Evolutionary conservation across 2,329 filamentous ascomycete genomes (phyloP), one percentile per base, ranked within the genome.

Genomic region (Cladosporium austrohemisphaericum): DNA sequence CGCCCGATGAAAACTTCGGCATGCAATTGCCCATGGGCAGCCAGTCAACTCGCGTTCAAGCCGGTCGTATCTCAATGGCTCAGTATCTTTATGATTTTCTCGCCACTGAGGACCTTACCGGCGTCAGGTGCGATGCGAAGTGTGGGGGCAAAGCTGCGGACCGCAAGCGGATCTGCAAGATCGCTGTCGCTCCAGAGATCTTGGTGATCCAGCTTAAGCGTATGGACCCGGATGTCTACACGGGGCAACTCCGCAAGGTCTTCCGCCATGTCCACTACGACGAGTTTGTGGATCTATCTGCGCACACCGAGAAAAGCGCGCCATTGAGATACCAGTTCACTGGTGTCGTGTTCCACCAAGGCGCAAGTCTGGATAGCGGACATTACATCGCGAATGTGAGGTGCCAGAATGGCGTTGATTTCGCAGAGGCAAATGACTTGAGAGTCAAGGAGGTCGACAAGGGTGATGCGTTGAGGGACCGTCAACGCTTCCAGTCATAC

Each of bases 351-450:
- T 31, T 41, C 13, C 54, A 55, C n/a, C 11, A 5, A 1, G 54
- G 54, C 23, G 11, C 19, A 2, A 37, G 13, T 13, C 7, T 41
- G 11, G 26, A 33, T 3, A 10, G 16, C 3, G 54, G 54, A 7
- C 54, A 56, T 37, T 56, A 56, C 28, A 23, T 56, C 14, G 46
- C 54, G 3, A 48, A 32, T n/a, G 49, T 55, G 18, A 37, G 16
- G 25, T 28, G 32, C 14, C 43, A 28, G 33, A 29, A 29, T 22
- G 49, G 67, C 70, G 10, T 3, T 10, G 36, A 33, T 4, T 32
- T 32, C 18, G 46, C 20, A 5, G n/a, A 3, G 10, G 22, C 29
- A 16, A 26, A 25, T 22, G 28, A 33, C 11, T n/a, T 4, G 19
- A 20, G 11, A 6, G 26, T 20, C 23, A 9, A 31, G 11, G 14